Evolutionary conservation across 371 early-diverging fungal species (phyloP).

Genomic region (Rhizopus delemar): DNA sequence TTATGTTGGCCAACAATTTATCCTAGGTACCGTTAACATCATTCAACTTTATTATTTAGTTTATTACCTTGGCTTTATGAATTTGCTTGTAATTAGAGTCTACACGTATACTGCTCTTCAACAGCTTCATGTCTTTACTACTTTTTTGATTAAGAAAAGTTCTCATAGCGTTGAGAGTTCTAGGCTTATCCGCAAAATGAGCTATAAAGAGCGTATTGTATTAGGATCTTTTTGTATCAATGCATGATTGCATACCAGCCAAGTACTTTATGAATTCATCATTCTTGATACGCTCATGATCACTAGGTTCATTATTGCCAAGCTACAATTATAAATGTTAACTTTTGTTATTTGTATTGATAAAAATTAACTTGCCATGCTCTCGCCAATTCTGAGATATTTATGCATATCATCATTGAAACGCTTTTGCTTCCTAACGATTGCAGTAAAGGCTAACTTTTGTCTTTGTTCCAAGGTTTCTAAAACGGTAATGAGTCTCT

Average conservation of each 20-base stretch:
- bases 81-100: conserved; percentile 34
- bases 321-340: background rate
- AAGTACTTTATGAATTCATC: conserved; percentile 48
- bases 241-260: conserved; percentile 33
- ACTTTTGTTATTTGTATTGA: no score
- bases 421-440: conserved; percentile 56
- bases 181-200: conserved; percentile 63
- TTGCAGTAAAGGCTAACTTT: conserved; percentile 53
- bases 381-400: conserved; percentile 55
- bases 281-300: conserved; percentile 28
- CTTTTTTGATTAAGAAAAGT: conserved; percentile 27
- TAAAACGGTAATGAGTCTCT: conserved; percentile 59
- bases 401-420: conserved; percentile 45
- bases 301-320: conserved; percentile 17
- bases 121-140: conserved; percentile 21
- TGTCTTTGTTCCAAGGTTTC: conserved; percentile 52
- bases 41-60: background rate
- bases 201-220: background rate
- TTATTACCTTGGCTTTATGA: conserved; percentile 27
- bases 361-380: conserved; percentile 8
- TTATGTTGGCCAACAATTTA: conserved; percentile 65
- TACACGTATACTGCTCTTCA: conserved; percentile 24
- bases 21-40: conserved; percentile 40
- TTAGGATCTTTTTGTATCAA: background rate
- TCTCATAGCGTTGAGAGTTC: conserved; percentile 31